Base-by-base conservation (phyloP, 225 moss, liverwort and hornwort species). In the Pseudoscleropodium purum region DNA sequence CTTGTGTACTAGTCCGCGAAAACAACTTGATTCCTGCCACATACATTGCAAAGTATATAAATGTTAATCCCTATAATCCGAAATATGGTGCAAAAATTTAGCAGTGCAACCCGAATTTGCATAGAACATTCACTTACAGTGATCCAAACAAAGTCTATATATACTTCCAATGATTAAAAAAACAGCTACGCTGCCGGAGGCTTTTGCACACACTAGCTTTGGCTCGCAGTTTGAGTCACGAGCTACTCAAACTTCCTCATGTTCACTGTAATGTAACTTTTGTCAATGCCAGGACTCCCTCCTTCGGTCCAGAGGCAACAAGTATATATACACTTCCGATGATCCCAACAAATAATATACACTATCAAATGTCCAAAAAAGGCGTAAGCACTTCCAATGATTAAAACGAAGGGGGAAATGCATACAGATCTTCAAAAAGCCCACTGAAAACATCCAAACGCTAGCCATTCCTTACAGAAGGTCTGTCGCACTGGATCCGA, bases 21-120 rank as follows among this genome's bases (percentile, higher is more conserved):
- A 92, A 30, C 85, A 88, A 51, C 90, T 87, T 57, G 87, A 25
- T 60, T 90, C 92, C 93, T 93, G 94, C 66, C 72, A 72, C 69
- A 85, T 61, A 85, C 39, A 93, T 81, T 60, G 82, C 86, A 65
- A 85, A 66, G 89, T 27, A 51, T 12, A 87, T 39, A 56, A 19
- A 52, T 34, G 36, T 69, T 80, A 33, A 33, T 65, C 62, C 33
- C 31, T 23, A 10, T 29, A 18, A 70, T 88, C 64, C 47, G 6
- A 79, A 82, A 86, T 56, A 10, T 10, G 47, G 54, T 79, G 23
- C 36, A 26, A 31, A 59, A 75, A 80, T 39, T 65, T 54, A 65
- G 63, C 33, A 70, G 63, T 72, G 29, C 36, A 69, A 67, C 47
- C 76, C 18, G 3, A 10, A 67, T 76, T 82, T 24, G 49, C 77